A percentile compares a stretch with the other conserved stretches of the same genome.
Conservation (phyloP, 805 yeast species). For the Yamadazyma akitaensis region DNA sequence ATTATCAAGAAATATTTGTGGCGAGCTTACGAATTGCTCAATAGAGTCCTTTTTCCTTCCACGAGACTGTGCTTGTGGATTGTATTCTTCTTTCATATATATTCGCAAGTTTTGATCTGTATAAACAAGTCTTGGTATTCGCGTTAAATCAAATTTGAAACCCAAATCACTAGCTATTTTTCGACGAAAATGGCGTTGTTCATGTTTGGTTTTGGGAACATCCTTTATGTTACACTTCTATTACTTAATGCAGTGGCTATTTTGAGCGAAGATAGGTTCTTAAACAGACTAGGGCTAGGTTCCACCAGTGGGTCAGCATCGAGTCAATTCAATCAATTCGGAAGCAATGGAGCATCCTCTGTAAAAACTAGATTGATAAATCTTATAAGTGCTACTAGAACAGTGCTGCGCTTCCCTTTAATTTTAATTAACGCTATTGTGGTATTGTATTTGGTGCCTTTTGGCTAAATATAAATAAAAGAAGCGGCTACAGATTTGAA, state of each 20-base stretch:
- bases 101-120: not conserved
- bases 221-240: constrained; percentile 54
- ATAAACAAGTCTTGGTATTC: constrained; percentile 2
- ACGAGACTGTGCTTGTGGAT: constrained; percentile 4
- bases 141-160: not conserved
- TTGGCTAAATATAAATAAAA: constrained; percentile 4
- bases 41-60: constrained; percentile 37
- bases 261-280: constrained; percentile 74
- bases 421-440: constrained; percentile 65
- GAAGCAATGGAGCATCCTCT: constrained; percentile 28
- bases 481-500: too few relatives aligned
- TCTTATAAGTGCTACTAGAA: constrained; percentile 70
- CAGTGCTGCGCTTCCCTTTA: constrained; percentile 70
- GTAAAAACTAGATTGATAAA: constrained; percentile 58
- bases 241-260: constrained; percentile 74
- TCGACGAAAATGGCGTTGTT: constrained; percentile 9
- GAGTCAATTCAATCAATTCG: constrained; percentile 20
- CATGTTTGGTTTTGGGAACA: constrained; percentile 61
- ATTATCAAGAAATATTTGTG: constrained; percentile 33
- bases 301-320: constrained; percentile 17
- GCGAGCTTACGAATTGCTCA: constrained; percentile 36
- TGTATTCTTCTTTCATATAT: not conserved
- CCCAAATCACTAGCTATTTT: not conserved
- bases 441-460: constrained; percentile 45
- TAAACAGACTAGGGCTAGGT: constrained; percentile 52